Evolutionary conservation across 169 alveolate genomes (phyloP), one percentile per base, ranked within the genome.

Genomic region (Plasmodium gallinaceum): DNA sequence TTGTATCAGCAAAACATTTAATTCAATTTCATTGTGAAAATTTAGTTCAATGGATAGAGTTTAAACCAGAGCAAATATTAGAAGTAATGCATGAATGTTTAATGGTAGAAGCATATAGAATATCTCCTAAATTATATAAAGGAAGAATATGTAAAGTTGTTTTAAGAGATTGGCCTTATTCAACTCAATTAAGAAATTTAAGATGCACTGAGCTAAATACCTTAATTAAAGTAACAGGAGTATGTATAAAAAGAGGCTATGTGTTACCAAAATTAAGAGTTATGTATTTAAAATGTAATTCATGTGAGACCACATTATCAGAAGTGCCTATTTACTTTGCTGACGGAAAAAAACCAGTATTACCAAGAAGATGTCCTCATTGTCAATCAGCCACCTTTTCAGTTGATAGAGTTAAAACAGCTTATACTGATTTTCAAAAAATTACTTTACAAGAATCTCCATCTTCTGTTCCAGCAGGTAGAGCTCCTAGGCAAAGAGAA

Each of bases 401-500:
- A 20, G 92, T 97, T 46, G 98, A 97, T 88, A 93, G 98, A 32
- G 95, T 96, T 18, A 95, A 97, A 86, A 97, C 99, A 16, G 96
- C 97, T 16, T 99, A 98, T 89, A 96, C 99, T 72, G 99, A 98
- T 90, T 98, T 96, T 88, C 99, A 99, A 93, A 97, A 98, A 93
- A 94, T 98, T 58, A 98, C 99, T 5, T 92, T 99, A 6, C 98
- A 99, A 95, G 99, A 98, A 88, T 97, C 99, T 6, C 99, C 99
- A 52, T 98, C 98, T 43, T 93, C 97, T 60, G 99, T 98, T n/a
- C 99, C 99, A 9, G 99, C 99, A 16, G 99, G 99, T 12, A 93
- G 99, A 80, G 99, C 99, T 16, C 99, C 99, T n/a, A 95, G 99
- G 62, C 98, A 98, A 91, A 97, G 98, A 58, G 99, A 98, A 88